Evolutionary conservation across 179 eudicot species (phyloP), one percentile per base, ranked within the genome.

Genomic region (Spinacia oleracea): DNA sequence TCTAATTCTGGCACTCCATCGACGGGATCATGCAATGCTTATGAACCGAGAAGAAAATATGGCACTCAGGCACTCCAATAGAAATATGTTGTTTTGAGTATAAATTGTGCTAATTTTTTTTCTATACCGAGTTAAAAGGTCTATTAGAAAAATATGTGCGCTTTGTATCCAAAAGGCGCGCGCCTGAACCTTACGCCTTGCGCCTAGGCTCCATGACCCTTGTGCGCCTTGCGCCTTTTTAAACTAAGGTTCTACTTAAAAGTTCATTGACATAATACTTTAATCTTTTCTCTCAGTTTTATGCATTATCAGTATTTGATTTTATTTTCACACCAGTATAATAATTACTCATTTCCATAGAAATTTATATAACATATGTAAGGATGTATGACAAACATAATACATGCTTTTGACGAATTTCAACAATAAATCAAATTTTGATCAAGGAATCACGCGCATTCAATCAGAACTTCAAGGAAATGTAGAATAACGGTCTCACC

Each of bases 401-500:
- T 25, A 35, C 51, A 74, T 58, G 23, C 43, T 48, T 15, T 51
- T 60, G 15, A 64, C 23, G 15, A 77, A 55, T 10, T 23, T 40
- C 7, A 32, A 14, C 20, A 38, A 68, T 9, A 3, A 60, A 7
- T 43, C 25, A 42, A 60, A 16, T 45, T 34, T 48, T 11, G 59
- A 75, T 34, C 53, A 21, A n/a, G 29, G 29, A 62, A 56, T 53
- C 29, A 38, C 20, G 43, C 42, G 48, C 56, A 74, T 23, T 6
- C 55, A 21, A 67, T 2, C 62, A 51, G 32, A 43, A 18, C 65
- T 18, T 15, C 12, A 42, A 48, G 38, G 23, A 12, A 51, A 8
- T 31, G 46, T 27, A 27, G 46, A 55, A 55, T 32, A 76, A 60
- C n/a, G 53, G 69, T 75, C 89, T 87, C 82, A 95, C 98, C 87